Conservation (phyloP, 2,329 filamentous ascomycete genomes). For the Acephala macrosclerotiorum region DNA sequence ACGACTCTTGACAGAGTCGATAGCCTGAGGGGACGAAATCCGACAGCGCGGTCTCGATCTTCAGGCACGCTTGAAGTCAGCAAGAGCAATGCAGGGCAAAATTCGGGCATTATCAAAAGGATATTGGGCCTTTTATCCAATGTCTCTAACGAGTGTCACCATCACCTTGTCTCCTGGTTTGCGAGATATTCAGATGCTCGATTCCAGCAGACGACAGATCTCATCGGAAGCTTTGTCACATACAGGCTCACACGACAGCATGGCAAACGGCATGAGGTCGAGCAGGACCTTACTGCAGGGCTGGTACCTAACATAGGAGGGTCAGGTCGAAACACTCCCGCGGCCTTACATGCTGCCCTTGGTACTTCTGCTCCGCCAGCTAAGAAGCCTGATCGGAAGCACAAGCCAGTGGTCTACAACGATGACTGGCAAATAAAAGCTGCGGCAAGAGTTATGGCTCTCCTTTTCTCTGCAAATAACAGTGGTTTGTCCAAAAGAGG, state of each 20-base stretch:
- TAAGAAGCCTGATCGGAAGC: conserved; percentile 62
- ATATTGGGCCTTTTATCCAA: conserved; percentile 83
- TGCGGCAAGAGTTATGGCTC: conserved; percentile 78
- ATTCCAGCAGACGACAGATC: conserved; percentile 77
- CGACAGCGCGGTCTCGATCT: conserved; percentile 17
- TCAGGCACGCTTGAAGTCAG: conserved; percentile 23
- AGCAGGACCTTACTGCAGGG: conserved; percentile 67
- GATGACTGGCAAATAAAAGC: conserved; percentile 93
- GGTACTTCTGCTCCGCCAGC: conserved; percentile 57
- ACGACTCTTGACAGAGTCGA: conserved; percentile 26
- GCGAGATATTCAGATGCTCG: conserved; percentile 71
- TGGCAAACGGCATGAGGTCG: conserved; percentile 67
- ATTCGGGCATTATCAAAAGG: conserved; percentile 86
- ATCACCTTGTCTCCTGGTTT: conserved; percentile 80
- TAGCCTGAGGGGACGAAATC: conserved; percentile 18
- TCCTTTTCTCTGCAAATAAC: conserved; percentile 85
- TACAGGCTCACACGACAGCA: conserved; percentile 78
- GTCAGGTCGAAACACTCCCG: conserved; percentile 63
- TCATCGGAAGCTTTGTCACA: conserved; percentile 80
- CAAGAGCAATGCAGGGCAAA: conserved; percentile 60
- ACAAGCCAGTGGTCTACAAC: conserved; percentile 68
- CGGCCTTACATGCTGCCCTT: conserved; percentile 81
- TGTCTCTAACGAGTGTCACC: conserved; percentile 76
- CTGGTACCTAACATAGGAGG: conserved; percentile 77
- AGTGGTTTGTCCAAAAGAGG: conserved; percentile 50